Evolutionary conservation across 768 basidiomycete genomes (phyloP).

Genomic region (Phylloporus sp.): DNA sequence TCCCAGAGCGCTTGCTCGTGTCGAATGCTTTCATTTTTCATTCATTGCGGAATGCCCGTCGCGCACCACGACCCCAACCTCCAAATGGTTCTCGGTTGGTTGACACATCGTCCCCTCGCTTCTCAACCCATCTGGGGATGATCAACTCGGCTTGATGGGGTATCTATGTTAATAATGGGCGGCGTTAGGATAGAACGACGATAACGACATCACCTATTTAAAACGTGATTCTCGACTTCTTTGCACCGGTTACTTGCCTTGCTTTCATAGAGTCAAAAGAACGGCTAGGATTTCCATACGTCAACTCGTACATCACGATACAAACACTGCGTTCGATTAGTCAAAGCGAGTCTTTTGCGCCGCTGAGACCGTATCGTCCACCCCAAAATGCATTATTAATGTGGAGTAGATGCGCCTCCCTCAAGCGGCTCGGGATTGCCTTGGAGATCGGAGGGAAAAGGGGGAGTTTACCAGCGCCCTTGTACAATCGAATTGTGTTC

Average conservation of each 20-base stretch:
- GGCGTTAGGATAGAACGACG: slow-evolving; percentile 94
- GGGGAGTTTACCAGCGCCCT: slow-evolving; percentile 49
- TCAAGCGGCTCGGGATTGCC: slow-evolving; percentile 48
- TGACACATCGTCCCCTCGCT: slow-evolving; percentile 6
- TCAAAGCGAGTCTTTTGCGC: slow-evolving; percentile 91
- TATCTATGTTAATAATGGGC: slow-evolving; percentile 79
- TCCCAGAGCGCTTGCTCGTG: not conserved
- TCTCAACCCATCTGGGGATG: slow-evolving; percentile 87
- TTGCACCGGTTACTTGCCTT: not conserved
- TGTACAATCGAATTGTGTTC: slow-evolving; percentile 6
- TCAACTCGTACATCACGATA: slow-evolving; percentile 46
- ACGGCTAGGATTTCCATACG: slow-evolving; percentile 5
- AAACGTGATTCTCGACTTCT: slow-evolving; percentile 25
- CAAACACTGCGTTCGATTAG: slow-evolving; percentile 87
- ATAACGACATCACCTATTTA: slow-evolving; percentile 93
- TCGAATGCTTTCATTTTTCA: not conserved
- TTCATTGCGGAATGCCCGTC: too few species aligned
- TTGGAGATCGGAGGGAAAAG: slow-evolving; percentile 92
- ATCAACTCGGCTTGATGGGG: slow-evolving; percentile 98
- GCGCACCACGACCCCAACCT: not conserved
- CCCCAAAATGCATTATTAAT: slow-evolving; percentile 92
- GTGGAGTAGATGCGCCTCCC: slow-evolving; percentile 96
- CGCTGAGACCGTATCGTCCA: slow-evolving; percentile 93
- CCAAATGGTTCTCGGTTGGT: not conserved
- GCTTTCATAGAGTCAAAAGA: not conserved